phyloP scores from a whole-genome alignment of 192 early-diverging fungal species.

The Linnemannia zychae region DNA sequence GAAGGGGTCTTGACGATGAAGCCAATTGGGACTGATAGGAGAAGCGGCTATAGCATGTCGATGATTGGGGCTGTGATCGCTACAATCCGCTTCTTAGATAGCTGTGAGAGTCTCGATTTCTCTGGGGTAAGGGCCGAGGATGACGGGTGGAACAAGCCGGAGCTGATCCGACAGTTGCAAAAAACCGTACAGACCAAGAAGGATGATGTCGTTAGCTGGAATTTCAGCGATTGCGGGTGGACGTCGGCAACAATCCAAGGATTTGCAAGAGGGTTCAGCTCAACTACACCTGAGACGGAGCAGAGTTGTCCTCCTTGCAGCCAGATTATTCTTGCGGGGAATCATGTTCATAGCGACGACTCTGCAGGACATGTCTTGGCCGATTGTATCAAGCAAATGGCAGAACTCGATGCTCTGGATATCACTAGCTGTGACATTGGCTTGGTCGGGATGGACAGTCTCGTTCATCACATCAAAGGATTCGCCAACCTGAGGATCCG shows the following conservation, averaged over 20 bases:
- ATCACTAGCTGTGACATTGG: slow-evolving; percentile 38
- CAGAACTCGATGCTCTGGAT: slow-evolving; percentile 12
- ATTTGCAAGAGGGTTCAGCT: slow-evolving; percentile 20
- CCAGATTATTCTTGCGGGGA: slow-evolving; percentile 23
- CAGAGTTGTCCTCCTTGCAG: neutral
- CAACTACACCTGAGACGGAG: neutral
- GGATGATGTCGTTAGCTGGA: slow-evolving; percentile 15
- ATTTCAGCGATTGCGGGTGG: slow-evolving; percentile 43
- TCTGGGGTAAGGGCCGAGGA: slow-evolving; percentile 15
- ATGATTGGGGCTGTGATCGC: slow-evolving; percentile 22
- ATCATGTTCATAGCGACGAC: slow-evolving; percentile 24
- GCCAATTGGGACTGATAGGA: neutral
- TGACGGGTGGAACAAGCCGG: slow-evolving; percentile 30
- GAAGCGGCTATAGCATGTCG: slow-evolving; percentile 7
- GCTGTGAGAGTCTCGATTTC: slow-evolving; percentile 5
- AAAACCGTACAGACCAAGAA: slow-evolving; percentile 17
- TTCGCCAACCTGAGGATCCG: slow-evolving; percentile 15
- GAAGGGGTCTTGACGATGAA: slow-evolving; percentile 7
- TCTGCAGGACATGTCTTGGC: slow-evolving; percentile 15
- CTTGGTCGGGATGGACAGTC: slow-evolving; percentile 20
- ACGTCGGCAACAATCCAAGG: slow-evolving; percentile 10
- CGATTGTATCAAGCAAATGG: neutral
- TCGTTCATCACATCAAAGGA: slow-evolving; percentile 18
- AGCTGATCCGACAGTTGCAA: slow-evolving; percentile 26
- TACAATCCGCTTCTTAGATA: slow-evolving; percentile 7